Evolutionary conservation across 2,329 filamentous ascomycete genomes (phyloP), one percentile per base, ranked within the genome.

Genomic region (Cercospora brassicicola): DNA sequence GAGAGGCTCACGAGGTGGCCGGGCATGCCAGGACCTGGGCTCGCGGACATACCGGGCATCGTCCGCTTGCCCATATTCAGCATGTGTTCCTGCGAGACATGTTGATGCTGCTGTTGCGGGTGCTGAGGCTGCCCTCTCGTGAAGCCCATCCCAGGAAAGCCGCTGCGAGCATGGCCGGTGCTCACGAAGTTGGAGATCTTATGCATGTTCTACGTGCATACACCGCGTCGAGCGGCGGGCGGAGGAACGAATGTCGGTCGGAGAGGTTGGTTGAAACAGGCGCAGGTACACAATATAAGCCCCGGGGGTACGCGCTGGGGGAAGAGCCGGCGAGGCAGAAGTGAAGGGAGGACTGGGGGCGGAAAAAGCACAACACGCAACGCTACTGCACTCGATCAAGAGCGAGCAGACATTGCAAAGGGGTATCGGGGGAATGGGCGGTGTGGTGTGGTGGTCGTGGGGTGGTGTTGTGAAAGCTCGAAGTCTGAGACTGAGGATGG

Each of bases 1-100:
- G 93, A 94, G 79, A 97, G 90, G 81, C 96, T 93, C 81, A 98
- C 92, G 73, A 89, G 89, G 62, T 90, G 85, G 79, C 94, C 91
- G 77, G 90, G 86, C 71, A 90, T 85, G 67, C 90, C 88, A 73
- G 91, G 89, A 75, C 89, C 81, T 36, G 76, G 77, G 65, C 73
- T 73, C 74, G 87, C 78, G 23, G 77, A 72, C 42, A 77, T 74
- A 62, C 77, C 82, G 20, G 83, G 83, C 64, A 85, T 76, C 78
- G 85, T 79, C 72, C 87, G 87, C 80, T 88, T 88, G 76, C 86
- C 80, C 68, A 65, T 67, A 30, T 62, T 59, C 60, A 72, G 48
- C 65, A 71, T 71, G 64, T 65, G 68, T 31, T 64, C 62, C 65
- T 45, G 62, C 20, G 45, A 62, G 42, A 55, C 57, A 55, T 59